Conservation (phyloP, 805 yeast genomes). For the Saccharomycopsis guyanensis region DNA sequence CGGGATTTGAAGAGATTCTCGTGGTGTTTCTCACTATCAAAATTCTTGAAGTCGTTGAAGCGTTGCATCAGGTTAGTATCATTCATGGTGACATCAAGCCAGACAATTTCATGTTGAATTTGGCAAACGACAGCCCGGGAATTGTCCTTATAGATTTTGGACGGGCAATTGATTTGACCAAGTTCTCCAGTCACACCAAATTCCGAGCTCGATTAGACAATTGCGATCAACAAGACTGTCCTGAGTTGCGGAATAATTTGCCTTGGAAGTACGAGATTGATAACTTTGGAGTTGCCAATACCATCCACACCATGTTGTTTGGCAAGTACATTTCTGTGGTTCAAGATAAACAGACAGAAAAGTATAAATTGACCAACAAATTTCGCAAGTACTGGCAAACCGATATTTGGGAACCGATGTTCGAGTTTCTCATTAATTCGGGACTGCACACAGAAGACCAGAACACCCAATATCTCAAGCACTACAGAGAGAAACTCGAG, state of each 20-base stretch:
- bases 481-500: background rate
- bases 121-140: slow-evolving; percentile 40
- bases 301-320: slow-evolving; percentile 65
- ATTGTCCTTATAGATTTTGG: slow-evolving; percentile 74
- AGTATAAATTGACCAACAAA: slow-evolving; percentile 34
- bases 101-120: slow-evolving; percentile 76
- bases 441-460: background rate
- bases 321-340: slow-evolving; percentile 47
- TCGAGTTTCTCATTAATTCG: slow-evolving; percentile 50
- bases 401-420: slow-evolving; percentile 62
- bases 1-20: slow-evolving; percentile 49
- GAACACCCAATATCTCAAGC: background rate
- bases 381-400: slow-evolving; percentile 73
- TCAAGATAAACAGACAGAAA: slow-evolving; percentile 25
- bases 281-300: slow-evolving; percentile 73
- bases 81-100: slow-evolving; percentile 84
- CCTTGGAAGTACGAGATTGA: slow-evolving; percentile 80
- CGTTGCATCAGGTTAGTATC: slow-evolving; percentile 57
- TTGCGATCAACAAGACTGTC: slow-evolving; percentile 54
- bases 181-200: slow-evolving; percentile 42
- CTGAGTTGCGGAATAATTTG: slow-evolving; percentile 49
- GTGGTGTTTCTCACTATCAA: slow-evolving; percentile 59
- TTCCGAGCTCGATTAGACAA: slow-evolving; percentile 53
- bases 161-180: slow-evolving; percentile 60
- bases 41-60: slow-evolving; percentile 48